Evolutionary conservation across 78 protist genomes (phyloP), one percentile per base, ranked within the genome.

Genomic region (Goniomonas avonlea): DNA sequence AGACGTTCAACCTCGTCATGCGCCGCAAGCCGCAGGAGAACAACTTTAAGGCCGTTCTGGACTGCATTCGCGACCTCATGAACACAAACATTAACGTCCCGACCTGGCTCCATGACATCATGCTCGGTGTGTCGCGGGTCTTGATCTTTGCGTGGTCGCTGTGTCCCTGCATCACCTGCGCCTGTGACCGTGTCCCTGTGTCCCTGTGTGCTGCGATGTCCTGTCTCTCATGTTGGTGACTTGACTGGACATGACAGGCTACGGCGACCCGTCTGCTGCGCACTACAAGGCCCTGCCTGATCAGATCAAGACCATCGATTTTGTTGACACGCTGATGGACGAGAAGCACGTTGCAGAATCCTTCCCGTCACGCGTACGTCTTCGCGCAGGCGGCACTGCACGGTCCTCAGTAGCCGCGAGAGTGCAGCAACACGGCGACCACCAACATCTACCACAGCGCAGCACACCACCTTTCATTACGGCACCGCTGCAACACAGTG

Each of bases 41-140:
- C 81, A 86, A 87, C 80, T 89, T 87, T 84, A 87, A 88, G 71
- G 94, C 96, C 1, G 88, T 93, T 23, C 83, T 94, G 18, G 96
- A 89, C 48, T 89, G 95, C 34, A 93, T 94, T 32, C 73, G 94
- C 9, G 55, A 63, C 20, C 73, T 93, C 45, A 84, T 91, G 88
- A 76, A 81, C 60, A 1, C 63, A 45, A 55, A 59, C 32, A 2
- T 53, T 27, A 77, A 73, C 43, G 85, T 95, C 7, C 98, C 98
- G 20, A 43, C 32, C 27, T 63, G 71, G 71, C 68, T 77, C 23
- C 61, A 58, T 3, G 81, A 77, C 32, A 35, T 77, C 25, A 37
- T 77, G 34, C 43, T 77, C 43, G 81, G 81, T 45, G n/a, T n/a
- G n/a, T n/a, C n/a, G n/a, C n/a, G n/a, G n/a, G n/a, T n/a, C n/a